Evolutionary conservation across 371 early-diverging fungal genomes (phyloP).

Genomic region (Mortierella sp.): DNA sequence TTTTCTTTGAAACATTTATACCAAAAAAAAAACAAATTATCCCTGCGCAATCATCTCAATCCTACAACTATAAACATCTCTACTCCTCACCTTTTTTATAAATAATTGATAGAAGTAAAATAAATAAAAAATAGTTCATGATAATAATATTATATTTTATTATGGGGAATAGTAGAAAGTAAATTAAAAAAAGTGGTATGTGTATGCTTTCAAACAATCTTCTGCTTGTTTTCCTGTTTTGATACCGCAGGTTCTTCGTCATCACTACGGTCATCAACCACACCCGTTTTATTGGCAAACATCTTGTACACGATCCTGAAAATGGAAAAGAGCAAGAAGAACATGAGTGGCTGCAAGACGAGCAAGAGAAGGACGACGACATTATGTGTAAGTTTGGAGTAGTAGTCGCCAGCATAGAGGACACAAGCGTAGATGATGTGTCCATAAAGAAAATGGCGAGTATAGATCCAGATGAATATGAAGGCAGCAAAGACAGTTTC

Average conservation of each 20-base stretch:
- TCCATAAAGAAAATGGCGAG: constrained; percentile 71
- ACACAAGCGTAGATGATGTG: constrained; percentile 57
- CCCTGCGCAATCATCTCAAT: not conserved
- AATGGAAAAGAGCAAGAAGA: constrained; percentile 77
- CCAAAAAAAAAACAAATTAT: not conserved
- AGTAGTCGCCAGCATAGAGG: constrained; percentile 28
- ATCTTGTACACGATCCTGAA: constrained; percentile 73
- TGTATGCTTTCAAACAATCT: not conserved
- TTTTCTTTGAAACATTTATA: not conserved
- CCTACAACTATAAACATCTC: not conserved
- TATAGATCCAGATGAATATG: constrained; percentile 67
- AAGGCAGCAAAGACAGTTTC: constrained; percentile 66
- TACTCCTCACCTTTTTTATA: too few species aligned
- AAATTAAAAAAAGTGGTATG: not conserved
- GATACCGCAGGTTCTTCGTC: constrained; percentile 54
- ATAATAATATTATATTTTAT: too few species aligned
- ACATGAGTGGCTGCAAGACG: constrained; percentile 56
- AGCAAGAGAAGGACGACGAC: constrained; percentile 26
- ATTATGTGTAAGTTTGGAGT: constrained; percentile 22
- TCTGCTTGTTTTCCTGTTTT: constrained; percentile 17
- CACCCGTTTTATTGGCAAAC: constrained; percentile 66
- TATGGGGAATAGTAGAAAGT: too few species aligned
- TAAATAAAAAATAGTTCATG: too few species aligned
- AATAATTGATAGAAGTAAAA: constrained; percentile 9
- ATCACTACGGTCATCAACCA: constrained; percentile 76